phyloP scores from a whole-genome alignment of 148 eudicot genomes.

The Polygonum maritimum region DNA sequence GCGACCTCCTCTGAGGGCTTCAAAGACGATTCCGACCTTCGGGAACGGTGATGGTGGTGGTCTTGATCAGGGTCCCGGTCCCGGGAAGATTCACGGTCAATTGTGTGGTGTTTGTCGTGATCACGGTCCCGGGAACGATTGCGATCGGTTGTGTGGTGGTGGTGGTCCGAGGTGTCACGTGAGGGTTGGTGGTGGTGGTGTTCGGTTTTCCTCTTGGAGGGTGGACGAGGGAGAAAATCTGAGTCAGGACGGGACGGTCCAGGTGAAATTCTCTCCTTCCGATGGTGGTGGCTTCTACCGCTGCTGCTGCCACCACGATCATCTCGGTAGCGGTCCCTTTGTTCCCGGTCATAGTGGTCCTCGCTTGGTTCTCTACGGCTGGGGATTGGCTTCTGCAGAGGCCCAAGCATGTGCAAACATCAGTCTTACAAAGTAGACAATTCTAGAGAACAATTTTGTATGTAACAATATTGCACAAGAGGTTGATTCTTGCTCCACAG shows the following conservation, averaged over 20 bases:
- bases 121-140: conserved; percentile 13
- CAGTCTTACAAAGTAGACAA: not conserved
- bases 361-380: conserved; percentile 21
- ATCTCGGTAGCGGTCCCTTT: conserved; percentile 9
- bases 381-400: conserved; percentile 33
- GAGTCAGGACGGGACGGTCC: conserved; percentile 31
- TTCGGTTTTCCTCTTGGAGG: conserved; percentile 41
- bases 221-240: conserved; percentile 30
- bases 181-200: conserved; percentile 13
- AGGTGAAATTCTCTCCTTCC: conserved; percentile 34
- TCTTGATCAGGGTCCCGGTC: conserved; percentile 10
- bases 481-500: too few species aligned
- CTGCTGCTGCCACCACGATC: conserved; percentile 15
- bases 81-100: not conserved
- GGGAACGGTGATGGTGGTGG: conserved; percentile 20
- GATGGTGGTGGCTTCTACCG: conserved; percentile 24
- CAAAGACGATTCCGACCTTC: conserved; percentile 25
- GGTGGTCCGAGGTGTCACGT: conserved; percentile 10
- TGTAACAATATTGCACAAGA: too few species aligned
- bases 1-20: conserved; percentile 15
- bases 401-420: not conserved
- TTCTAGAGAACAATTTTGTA: not conserved
- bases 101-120: conserved; percentile 11
- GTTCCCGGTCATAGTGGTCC: conserved; percentile 21
- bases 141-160: not conserved